Conservation (phyloP, 2,329 filamentous ascomycete species). For the Lachnellula subtilissima region DNA sequence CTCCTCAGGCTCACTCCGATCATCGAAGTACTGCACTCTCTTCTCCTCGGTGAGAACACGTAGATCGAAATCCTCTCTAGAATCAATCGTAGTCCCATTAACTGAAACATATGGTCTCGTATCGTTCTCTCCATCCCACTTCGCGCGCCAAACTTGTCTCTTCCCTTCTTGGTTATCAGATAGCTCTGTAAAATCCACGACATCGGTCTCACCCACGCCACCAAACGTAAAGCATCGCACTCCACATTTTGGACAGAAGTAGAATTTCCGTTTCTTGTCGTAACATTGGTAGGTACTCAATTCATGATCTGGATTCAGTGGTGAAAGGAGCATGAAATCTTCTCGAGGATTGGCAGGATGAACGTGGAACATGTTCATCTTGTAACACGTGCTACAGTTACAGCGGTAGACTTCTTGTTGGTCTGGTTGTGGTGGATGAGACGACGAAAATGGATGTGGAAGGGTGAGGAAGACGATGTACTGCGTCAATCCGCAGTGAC, state of each 20-base stretch:
- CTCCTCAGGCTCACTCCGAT: constrained; percentile 23
- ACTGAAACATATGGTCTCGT: constrained; percentile 26
- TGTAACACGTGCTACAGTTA: constrained; percentile 45
- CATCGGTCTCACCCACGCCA: constrained; percentile 31
- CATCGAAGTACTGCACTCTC: constrained; percentile 28
- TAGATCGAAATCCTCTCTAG: constrained; percentile 27
- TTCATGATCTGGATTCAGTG: constrained; percentile 35
- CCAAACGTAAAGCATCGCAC: constrained; percentile 38
- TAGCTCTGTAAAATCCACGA: constrained; percentile 22
- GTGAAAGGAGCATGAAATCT: constrained; percentile 44
- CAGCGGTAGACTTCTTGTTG: constrained; percentile 29
- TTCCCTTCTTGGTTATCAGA: constrained; percentile 22
- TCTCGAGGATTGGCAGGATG: constrained; percentile 33
- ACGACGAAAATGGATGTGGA: constrained; percentile 28
- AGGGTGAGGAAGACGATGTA: constrained; percentile 41
- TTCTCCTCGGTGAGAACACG: constrained; percentile 27
- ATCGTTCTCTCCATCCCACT: constrained; percentile 25
- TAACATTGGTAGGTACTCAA: constrained; percentile 38
- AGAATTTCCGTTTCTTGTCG: constrained; percentile 33
- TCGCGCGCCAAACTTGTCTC: constrained; percentile 26
- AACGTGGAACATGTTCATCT: constrained; percentile 41
- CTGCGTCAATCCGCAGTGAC: constrained; percentile 41
- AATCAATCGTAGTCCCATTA: constrained; percentile 27
- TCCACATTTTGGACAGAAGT: constrained; percentile 43
- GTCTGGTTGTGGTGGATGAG: constrained; percentile 11